Evolutionary conservation across 2,329 filamentous ascomycete species (phyloP), one percentile per base, ranked within the genome.

Genomic region (Septoria linicola): DNA sequence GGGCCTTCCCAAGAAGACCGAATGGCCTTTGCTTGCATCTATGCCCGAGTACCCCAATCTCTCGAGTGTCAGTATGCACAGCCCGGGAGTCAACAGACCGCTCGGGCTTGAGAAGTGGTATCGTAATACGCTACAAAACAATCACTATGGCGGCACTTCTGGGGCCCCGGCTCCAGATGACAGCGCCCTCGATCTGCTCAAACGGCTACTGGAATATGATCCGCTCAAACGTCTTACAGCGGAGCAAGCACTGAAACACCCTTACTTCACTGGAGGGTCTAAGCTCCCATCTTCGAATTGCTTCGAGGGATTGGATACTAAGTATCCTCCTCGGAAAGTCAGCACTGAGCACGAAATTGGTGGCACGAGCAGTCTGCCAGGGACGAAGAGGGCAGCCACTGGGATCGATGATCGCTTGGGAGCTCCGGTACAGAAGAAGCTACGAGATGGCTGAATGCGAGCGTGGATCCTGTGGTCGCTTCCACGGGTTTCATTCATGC

Each of bases 291-390:
- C 80, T 34, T 79, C 83, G 32, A 93, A 95, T 66, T 96, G 90
- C 66, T 99, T 99, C 61, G 89, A 96, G 64, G 90, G 91, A 0
- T 79, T 90, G 45, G 89, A 89, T 70, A 83, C 83, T 57, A 89
- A 93, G 64, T 99, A 99, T 69, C 93, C 93, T 0, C 84, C 90
- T 65, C 80, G 93, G 6, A 82, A 92, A 41, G 91, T 99, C 34
- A 96, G 87, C 86, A 95, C 63, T 63, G 93, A 99, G 67, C 95
- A 96, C 63, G 93, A 97, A 70, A 96, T 97, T 1, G 79, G 89
- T 1, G 79, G 89, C n/a, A 91, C 88, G 0, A 85, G 85, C 36
- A 95, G 89, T 68, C 71, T 96, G 30, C 89, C 92, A 0, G 93
- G 92, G 0, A 96, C 91, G 0, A 97, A 97, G 74, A 78, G 91